Conservation (phyloP, 257 asterid genomes). For the Solanum phureja region DNA sequence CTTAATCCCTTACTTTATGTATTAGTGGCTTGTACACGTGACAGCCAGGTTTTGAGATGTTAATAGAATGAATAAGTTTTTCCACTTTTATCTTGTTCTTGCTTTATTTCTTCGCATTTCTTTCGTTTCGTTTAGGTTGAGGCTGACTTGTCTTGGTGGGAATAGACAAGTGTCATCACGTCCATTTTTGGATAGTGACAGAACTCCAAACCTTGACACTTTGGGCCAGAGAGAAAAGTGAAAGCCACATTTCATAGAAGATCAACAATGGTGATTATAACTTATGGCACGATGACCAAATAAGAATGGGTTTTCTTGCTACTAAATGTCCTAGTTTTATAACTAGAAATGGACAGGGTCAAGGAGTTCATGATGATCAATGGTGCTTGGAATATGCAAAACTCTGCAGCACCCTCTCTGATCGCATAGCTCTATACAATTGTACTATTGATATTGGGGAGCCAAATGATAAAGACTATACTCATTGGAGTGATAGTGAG, state of each 20-base stretch:
- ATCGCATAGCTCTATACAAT: not conserved
- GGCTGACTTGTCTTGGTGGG: no score
- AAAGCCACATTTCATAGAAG: not conserved
- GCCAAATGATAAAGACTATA: not conserved
- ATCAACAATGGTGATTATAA: not conserved
- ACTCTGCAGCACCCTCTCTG: not conserved
- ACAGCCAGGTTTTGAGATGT: no score
- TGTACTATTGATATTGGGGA: not conserved
- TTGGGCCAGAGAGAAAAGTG: not conserved
- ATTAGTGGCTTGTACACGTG: no score
- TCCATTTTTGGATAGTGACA: no score
- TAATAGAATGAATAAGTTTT: no score
- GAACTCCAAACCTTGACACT: not conserved
- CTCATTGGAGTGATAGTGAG: not conserved
- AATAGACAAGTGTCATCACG: no score
- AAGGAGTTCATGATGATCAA: not conserved
- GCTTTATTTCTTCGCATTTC: no score
- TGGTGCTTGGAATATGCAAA: not conserved
- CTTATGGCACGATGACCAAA: not conserved
- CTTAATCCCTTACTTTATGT: no score
- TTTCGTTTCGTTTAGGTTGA: no score
- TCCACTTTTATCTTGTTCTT: no score
- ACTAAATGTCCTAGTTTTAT: not conserved
- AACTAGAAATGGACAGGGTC: not conserved
- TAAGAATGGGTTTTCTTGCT: not conserved